A percentile compares a stretch with the other conserved stretches of the same genome.
These are phyloP conservation scores for Wickerhamomyces pijperi DNA, from an alignment of 805 yeast genomes.

Conservation along the genomic window DNA sequence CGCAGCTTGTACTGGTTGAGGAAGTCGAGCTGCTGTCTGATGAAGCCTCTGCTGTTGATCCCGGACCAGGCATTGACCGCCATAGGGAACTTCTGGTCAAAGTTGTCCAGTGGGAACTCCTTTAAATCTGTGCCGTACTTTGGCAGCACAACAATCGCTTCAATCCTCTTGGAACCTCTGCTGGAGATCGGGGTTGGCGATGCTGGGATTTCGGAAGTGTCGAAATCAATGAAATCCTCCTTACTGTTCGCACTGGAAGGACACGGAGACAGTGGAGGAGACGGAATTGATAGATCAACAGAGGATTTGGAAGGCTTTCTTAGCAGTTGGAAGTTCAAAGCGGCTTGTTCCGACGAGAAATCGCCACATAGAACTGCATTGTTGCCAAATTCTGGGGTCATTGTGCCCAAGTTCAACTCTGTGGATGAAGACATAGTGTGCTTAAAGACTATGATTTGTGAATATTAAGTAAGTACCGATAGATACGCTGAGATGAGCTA, in stretches of 20 bases:
- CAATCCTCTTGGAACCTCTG: slow-evolving; percentile 8
- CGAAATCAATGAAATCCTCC: neutral
- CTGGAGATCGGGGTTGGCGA: slow-evolving; percentile 5
- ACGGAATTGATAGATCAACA: slow-evolving; percentile 24
- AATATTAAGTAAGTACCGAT: too few species aligned
- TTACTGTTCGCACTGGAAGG: slow-evolving; percentile 9
- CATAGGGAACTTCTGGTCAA: slow-evolving; percentile 29
- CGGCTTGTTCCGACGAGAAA: slow-evolving; percentile 3
- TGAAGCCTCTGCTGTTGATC: slow-evolving; percentile 31
- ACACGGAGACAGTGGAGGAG: slow-evolving; percentile 36
- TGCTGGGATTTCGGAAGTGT: slow-evolving; percentile 1
- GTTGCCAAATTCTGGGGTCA: slow-evolving; percentile 17
- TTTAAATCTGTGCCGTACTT: slow-evolving; percentile 8
- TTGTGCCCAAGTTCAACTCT: slow-evolving; percentile 11
- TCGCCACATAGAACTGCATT: slow-evolving; percentile 4
- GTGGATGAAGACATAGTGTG: slow-evolving; percentile 4
- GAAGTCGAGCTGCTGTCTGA: slow-evolving; percentile 37
- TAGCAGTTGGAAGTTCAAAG: slow-evolving; percentile 1
- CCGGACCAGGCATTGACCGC: slow-evolving; percentile 42
- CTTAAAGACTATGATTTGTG: too few species aligned
- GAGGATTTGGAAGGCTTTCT: slow-evolving; percentile 19
- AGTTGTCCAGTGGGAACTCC: slow-evolving; percentile 38
- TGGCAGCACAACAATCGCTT: slow-evolving; percentile 9
- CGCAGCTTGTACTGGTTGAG: slow-evolving; percentile 33
- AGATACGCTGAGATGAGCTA: neutral